phyloP scores from a whole-genome alignment of 176 grass and related monocot genomes.

The Musa beccarii region DNA sequence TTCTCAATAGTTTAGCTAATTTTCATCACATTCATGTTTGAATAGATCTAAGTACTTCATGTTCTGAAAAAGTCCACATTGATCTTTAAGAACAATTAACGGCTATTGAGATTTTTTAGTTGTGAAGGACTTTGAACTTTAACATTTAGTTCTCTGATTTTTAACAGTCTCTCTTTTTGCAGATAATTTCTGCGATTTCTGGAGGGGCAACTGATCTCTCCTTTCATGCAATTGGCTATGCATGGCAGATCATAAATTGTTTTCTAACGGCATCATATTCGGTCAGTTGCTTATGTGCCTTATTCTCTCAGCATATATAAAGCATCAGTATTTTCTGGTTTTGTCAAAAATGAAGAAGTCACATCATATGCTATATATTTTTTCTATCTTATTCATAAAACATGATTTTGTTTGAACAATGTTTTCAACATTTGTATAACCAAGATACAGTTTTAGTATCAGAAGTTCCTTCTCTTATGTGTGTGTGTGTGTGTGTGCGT shows the following conservation, averaged over 20 bases:
- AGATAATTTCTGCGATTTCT: conserved; percentile 65
- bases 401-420: not conserved
- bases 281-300: conserved; percentile 22
- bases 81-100: not conserved
- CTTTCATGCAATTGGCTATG: conserved; percentile 67
- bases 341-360: not conserved
- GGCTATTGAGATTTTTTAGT: too few species aligned
- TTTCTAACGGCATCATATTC: conserved; percentile 78
- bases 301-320: not conserved
- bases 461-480: not conserved
- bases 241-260: conserved; percentile 85
- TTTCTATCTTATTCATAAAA: not conserved
- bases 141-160: not conserved
- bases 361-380: not conserved
- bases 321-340: not conserved
- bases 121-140: not conserved
- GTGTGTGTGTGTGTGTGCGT: too few species aligned
- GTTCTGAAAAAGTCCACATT: not conserved
- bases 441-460: not conserved
- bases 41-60: not conserved
- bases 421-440: not conserved
- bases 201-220: conserved; percentile 75
- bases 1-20: not conserved
- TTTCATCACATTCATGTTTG: not conserved
- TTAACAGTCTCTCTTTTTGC: conserved; percentile 6